phyloP scores from a whole-genome alignment of 352 stramenopile genomes.

The Peronosclerospora sorghi region DNA sequence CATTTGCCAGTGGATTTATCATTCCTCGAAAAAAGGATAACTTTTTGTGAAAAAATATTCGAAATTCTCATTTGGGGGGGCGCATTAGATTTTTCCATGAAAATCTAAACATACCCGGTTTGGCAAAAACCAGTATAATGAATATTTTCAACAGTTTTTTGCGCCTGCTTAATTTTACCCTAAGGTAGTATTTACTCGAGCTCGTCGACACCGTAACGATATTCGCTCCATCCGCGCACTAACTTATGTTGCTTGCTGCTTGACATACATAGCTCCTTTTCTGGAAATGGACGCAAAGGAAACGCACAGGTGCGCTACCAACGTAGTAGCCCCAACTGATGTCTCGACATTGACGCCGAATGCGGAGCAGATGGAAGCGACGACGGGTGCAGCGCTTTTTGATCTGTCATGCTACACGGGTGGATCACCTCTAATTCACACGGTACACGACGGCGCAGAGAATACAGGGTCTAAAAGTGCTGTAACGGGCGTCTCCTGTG shows the following conservation, averaged over 20 bases:
- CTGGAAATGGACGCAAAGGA: slow-evolving; percentile 9
- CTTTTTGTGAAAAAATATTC: too few relatives aligned
- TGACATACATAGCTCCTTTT: neutral
- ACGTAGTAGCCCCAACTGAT: slow-evolving; percentile 1
- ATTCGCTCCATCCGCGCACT: slow-evolving; percentile 6
- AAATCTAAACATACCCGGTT: too few relatives aligned
- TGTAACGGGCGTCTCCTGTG: slow-evolving; percentile 2
- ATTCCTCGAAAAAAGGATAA: too few relatives aligned
- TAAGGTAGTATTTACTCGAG: neutral
- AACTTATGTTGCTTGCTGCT: slow-evolving; percentile 1
- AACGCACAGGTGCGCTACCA: slow-evolving; percentile 3
- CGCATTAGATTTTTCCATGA: too few relatives aligned
- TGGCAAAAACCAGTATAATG: too few relatives aligned
- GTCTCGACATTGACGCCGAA: neutral
- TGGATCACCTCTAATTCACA: slow-evolving; percentile 25
- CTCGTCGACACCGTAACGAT: neutral
- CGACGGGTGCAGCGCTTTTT: slow-evolving; percentile 22
- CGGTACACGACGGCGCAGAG: slow-evolving; percentile 1
- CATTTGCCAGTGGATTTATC: too few relatives aligned
- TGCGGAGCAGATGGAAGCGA: slow-evolving; percentile 9
- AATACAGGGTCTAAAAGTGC: neutral
- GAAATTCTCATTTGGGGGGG: too few relatives aligned
- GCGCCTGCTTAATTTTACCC: too few relatives aligned
- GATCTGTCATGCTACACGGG: slow-evolving; percentile 40
- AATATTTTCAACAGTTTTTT: too few relatives aligned